Percentiles rank a stretch among this genome's conserved stretches.
Evolutionary conservation across 2,329 filamentous ascomycete species (phyloP).

Genomic region (Pseudogymnoascus sp.): DNA sequence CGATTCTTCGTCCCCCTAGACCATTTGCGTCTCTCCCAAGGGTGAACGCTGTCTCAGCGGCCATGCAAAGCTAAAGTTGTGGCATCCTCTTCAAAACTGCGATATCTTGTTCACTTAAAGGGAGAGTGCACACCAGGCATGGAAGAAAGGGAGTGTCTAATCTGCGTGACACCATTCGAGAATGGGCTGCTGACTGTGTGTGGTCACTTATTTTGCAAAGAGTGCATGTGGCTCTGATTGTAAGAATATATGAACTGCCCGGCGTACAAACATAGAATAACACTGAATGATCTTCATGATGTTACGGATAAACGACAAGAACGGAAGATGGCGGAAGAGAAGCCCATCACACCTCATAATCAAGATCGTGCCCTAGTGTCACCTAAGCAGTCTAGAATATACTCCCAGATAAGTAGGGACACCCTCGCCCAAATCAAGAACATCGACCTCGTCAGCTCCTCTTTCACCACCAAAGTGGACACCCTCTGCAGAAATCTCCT

Average conservation of each 20-base stretch:
- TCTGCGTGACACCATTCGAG: slow-evolving; percentile 71
- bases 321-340: slow-evolving; percentile 56
- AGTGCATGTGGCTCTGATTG: slow-evolving; percentile 78
- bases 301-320: slow-evolving; percentile 76
- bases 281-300: slow-evolving; percentile 64
- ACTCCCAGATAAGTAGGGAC: slow-evolving; percentile 64
- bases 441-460: slow-evolving; percentile 63
- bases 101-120: slow-evolving; percentile 54
- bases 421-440: slow-evolving; percentile 74
- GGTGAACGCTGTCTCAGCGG: too few relatives aligned
- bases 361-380: slow-evolving; percentile 6
- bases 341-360: slow-evolving; percentile 22
- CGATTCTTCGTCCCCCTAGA: too few relatives aligned
- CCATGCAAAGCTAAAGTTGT: slow-evolving; percentile 39
- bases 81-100: slow-evolving; percentile 60
- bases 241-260: slow-evolving; percentile 68
- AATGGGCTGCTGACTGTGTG: slow-evolving; percentile 79
- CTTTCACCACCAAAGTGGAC: slow-evolving; percentile 87
- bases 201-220: slow-evolving; percentile 86
- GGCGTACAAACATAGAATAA: slow-evolving; percentile 67
- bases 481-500: slow-evolving; percentile 72
- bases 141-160: slow-evolving; percentile 68
- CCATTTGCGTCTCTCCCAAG: too few relatives aligned
- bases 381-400: slow-evolving; percentile 48
- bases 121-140: slow-evolving; percentile 49